phyloP scores from a whole-genome alignment of 176 grass and related monocot species.

The Saccharum spontaneum region DNA sequence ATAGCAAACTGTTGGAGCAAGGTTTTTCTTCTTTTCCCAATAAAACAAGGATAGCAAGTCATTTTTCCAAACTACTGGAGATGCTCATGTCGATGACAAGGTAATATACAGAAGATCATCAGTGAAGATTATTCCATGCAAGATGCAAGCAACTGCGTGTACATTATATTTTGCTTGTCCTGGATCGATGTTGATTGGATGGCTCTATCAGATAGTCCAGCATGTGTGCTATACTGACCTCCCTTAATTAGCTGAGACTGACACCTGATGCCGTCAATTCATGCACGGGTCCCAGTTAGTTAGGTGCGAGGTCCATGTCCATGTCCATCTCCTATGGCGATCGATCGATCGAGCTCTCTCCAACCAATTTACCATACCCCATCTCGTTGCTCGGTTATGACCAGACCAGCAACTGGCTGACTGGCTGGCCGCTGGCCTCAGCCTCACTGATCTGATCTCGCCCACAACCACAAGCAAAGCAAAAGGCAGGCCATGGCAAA shows the following conservation, averaged over 20 bases:
- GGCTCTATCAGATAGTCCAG: neutral
- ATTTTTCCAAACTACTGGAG: too few relatives aligned
- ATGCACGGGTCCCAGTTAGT: neutral
- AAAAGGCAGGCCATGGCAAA: neutral
- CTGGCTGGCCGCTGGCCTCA: neutral
- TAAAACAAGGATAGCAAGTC: too few relatives aligned
- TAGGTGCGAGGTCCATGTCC: constrained; percentile 32
- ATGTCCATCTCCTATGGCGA: constrained; percentile 9
- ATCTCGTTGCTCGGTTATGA: constrained; percentile 1
- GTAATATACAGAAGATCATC: neutral
- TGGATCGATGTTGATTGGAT: neutral
- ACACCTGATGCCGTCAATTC: neutral
- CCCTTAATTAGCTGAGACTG: too few relatives aligned
- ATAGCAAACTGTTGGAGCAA: too few relatives aligned
- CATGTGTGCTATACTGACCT: too few relatives aligned
- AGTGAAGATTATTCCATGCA: too few relatives aligned
- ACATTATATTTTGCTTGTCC: neutral
- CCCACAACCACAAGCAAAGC: constrained; percentile 4
- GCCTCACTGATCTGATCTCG: neutral
- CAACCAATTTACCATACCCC: constrained; percentile 29
- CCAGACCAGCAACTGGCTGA: neutral
- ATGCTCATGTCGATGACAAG: neutral
- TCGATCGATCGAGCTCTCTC: neutral
- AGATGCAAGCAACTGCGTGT: neutral
- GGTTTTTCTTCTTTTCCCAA: too few relatives aligned